Percentiles rank a stretch among this genome's conserved stretches.
Evolutionary conservation across 2,329 filamentous ascomycete species (phyloP).

Genomic region (Penicillium sp.): DNA sequence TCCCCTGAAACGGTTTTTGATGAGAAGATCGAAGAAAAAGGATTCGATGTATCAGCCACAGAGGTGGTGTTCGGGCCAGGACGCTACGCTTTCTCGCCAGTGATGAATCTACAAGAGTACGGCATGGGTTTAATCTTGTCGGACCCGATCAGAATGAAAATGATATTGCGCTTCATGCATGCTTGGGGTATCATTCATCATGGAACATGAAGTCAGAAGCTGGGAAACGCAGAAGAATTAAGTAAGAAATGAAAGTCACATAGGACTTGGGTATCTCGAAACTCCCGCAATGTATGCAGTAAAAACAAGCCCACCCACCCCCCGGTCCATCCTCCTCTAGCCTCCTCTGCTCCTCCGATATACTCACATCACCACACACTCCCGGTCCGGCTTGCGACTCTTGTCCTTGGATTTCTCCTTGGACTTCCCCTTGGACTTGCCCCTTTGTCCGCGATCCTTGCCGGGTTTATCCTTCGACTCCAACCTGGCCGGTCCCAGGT

Average conservation of each 20-base stretch:
- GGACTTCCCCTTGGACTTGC: slow-evolving; percentile 39
- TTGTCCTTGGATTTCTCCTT: slow-evolving; percentile 47
- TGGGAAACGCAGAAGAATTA: background rate
- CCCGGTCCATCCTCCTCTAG: background rate
- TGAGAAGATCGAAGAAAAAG: background rate
- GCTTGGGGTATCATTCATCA: slow-evolving; percentile 27
- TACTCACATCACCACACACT: slow-evolving; percentile 41
- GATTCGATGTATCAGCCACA: background rate
- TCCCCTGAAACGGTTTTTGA: slow-evolving; percentile 4
- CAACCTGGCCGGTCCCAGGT: slow-evolving; percentile 17
- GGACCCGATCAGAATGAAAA: background rate
- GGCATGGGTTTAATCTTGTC: background rate
- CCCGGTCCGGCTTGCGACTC: slow-evolving; percentile 47
- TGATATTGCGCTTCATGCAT: slow-evolving; percentile 17
- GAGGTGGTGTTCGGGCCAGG: background rate
- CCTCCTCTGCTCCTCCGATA: background rate
- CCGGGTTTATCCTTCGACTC: slow-evolving; percentile 36
- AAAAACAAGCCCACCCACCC: background rate
- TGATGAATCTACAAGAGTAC: background rate
- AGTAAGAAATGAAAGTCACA: slow-evolving; percentile 3
- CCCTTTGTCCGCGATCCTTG: slow-evolving; percentile 32
- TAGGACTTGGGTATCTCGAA: slow-evolving; percentile 24
- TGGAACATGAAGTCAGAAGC: slow-evolving; percentile 17
- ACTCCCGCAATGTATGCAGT: slow-evolving; percentile 1
- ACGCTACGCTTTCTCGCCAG: background rate